A percentile compares a stretch with the other conserved stretches of the same genome.
phyloP scores from a whole-genome alignment of 352 stramenopile species.

The Pythium monospermum region DNA sequence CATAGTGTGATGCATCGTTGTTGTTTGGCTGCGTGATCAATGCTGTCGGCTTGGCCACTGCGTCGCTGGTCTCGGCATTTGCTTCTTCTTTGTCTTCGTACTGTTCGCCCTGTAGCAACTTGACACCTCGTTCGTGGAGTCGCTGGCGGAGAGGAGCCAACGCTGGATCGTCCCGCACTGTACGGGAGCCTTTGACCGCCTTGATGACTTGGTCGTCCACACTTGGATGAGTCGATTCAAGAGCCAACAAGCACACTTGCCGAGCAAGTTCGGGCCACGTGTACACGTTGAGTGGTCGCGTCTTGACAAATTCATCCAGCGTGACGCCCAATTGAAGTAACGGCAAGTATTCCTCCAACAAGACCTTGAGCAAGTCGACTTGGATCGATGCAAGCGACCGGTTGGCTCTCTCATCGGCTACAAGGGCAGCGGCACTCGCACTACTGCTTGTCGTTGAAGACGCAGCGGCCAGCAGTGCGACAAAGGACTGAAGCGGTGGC shows the following conservation, averaged over 20 bases:
- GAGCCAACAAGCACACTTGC: conserved; percentile 65
- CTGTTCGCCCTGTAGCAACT: conserved; percentile 46
- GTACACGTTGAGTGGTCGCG: conserved; percentile 66
- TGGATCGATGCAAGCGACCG: conserved; percentile 55
- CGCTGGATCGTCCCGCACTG: conserved; percentile 61
- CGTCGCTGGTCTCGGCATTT: not conserved
- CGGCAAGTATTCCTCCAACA: conserved; percentile 65
- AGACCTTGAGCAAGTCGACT: conserved; percentile 36
- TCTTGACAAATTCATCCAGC: conserved; percentile 67
- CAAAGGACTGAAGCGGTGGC: conserved; percentile 50
- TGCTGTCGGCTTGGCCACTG: not conserved
- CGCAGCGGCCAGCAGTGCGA: conserved; percentile 32
- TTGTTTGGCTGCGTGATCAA: not conserved
- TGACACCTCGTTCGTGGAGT: conserved; percentile 30
- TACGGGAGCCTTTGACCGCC: conserved; percentile 66
- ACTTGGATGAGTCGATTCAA: conserved; percentile 67
- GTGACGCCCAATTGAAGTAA: conserved; percentile 63
- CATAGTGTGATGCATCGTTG: conserved; percentile 26
- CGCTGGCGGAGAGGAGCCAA: conserved; percentile 43
- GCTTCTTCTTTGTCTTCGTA: conserved; percentile 37
- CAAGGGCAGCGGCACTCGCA: conserved; percentile 12
- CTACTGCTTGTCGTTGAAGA: conserved; percentile 28
- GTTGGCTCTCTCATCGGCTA: conserved; percentile 33
- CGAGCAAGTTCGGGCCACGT: conserved; percentile 80
- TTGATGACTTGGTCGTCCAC: conserved; percentile 71